Conservation (phyloP, 768 basidiomycete species). For the Austroboletus festivus region DNA sequence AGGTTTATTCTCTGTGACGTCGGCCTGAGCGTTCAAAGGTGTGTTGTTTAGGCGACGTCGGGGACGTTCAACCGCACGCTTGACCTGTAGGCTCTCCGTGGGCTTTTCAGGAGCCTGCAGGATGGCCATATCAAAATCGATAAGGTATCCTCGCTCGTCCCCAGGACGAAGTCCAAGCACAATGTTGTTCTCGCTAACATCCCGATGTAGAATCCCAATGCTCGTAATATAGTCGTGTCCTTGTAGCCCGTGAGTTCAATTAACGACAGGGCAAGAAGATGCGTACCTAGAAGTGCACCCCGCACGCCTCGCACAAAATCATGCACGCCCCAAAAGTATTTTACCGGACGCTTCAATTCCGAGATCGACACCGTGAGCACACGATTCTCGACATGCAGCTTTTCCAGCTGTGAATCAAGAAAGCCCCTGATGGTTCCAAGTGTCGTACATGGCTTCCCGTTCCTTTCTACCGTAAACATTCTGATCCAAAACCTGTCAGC, state of each 20-base stretch:
- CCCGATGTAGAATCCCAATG: slow-evolving; percentile 29
- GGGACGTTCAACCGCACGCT: too few species aligned
- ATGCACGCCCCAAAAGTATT: neutral
- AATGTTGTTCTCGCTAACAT: slow-evolving; percentile 36
- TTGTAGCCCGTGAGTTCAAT: neutral
- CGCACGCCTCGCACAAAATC: neutral
- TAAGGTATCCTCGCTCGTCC: slow-evolving; percentile 26
- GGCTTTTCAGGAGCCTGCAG: neutral
- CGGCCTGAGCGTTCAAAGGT: too few species aligned
- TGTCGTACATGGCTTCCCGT: too few species aligned
- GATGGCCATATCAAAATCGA: slow-evolving; percentile 27
- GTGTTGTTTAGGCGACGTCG: neutral
- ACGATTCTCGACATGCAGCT: too few species aligned
- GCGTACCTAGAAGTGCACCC: neutral
- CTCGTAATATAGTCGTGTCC: slow-evolving; percentile 1
- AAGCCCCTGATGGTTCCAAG: too few species aligned
- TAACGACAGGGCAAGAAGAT: too few species aligned
- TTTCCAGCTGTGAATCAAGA: too few species aligned
- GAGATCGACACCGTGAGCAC: neutral
- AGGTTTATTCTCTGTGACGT: too few species aligned
- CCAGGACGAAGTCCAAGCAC: slow-evolving; percentile 20
- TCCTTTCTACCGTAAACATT: too few species aligned
- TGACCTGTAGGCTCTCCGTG: too few species aligned
- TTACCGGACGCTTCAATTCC: neutral
- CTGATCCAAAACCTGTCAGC: too few species aligned